Evolutionary conservation across 306 rosid species (phyloP).

Genomic region (Quercus suber): DNA sequence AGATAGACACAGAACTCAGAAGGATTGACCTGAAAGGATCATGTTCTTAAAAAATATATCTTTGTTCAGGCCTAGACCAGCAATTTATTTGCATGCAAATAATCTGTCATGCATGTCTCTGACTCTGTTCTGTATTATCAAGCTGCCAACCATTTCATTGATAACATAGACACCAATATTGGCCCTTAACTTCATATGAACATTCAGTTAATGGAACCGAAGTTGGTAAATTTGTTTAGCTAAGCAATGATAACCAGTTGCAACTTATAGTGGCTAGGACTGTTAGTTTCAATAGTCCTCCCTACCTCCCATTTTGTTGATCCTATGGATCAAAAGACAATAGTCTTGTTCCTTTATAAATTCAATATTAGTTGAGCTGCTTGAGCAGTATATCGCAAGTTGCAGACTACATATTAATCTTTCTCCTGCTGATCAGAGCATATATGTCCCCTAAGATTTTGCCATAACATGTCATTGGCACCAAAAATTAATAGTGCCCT

Average conservation of each 20-base stretch:
- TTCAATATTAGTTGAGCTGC: neutral
- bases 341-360: no score
- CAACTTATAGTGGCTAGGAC: neutral
- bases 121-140: conserved; percentile 55
- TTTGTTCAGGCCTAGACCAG: neutral
- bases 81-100: neutral
- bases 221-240: neutral
- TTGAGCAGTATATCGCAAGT: no score
- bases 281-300: neutral
- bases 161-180: neutral
- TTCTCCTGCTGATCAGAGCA: no score
- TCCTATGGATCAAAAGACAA: neutral
- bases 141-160: neutral
- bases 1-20: conserved; percentile 7
- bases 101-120: conserved; percentile 49
- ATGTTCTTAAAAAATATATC: neutral
- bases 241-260: neutral
- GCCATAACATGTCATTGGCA: neutral
- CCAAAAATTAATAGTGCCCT: neutral
- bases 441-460: neutral
- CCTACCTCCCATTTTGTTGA: neutral
- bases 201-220: neutral
- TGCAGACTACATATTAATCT: no score
- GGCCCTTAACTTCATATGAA: neutral
- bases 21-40: neutral